Conservation (phyloP, 176 grass and related monocot genomes). For the Musa troglodytarum region DNA sequence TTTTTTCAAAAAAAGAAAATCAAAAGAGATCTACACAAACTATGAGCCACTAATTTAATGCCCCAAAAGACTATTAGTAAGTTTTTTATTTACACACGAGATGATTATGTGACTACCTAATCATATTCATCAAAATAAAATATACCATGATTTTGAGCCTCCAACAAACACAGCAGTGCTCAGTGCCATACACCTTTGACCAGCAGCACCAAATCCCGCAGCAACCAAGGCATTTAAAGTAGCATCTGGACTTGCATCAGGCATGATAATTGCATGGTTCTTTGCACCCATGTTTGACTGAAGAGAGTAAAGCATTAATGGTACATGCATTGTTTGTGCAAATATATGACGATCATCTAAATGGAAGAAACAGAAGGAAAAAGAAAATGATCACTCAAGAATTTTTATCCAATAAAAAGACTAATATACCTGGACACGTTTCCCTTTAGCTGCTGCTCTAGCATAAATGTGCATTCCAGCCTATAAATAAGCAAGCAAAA, state of each 20-base stretch:
- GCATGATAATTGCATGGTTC: slow-evolving; percentile 91
- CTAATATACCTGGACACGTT: slow-evolving; percentile 81
- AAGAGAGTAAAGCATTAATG: slow-evolving; percentile 14
- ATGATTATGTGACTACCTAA: slow-evolving; percentile 12
- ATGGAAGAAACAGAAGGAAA: not conserved
- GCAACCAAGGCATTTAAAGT: slow-evolving; percentile 79
- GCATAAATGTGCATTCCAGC: slow-evolving; percentile 98
- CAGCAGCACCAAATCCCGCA: slow-evolving; percentile 97
- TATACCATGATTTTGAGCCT: slow-evolving; percentile 81
- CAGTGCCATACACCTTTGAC: slow-evolving; percentile 98
- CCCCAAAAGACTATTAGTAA: slow-evolving; percentile 10
- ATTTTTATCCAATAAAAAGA: not conserved
- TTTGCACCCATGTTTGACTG: slow-evolving; percentile 99
- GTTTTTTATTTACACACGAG: not conserved
- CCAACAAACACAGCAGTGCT: slow-evolving; percentile 96
- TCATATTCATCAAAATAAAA: not conserved
- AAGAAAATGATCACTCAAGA: not conserved
- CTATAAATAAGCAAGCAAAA: slow-evolving; percentile 29
- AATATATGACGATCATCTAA: slow-evolving; percentile 14
- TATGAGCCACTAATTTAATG: not conserved
- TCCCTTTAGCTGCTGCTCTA: slow-evolving; percentile 80
- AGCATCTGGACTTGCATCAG: slow-evolving; percentile 77
- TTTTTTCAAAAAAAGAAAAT: not conserved
- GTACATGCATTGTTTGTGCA: not conserved
- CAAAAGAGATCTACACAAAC: not conserved